Conservation (phyloP, 306 rosid species). For the Calophaca sinica region DNA sequence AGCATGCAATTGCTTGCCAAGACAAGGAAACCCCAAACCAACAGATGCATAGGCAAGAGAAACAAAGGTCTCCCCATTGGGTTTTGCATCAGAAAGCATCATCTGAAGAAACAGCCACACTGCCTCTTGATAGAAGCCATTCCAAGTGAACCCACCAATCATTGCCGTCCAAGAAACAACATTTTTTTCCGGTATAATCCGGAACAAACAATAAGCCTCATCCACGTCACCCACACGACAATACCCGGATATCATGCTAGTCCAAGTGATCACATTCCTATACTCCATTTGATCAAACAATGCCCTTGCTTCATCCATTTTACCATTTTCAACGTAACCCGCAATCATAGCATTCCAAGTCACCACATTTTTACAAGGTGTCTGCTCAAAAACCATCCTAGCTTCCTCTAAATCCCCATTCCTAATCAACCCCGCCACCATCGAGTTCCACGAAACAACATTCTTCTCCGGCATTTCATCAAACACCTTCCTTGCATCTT, state of each 20-base stretch:
- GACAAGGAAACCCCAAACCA: conserved; percentile 57
- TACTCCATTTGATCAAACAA: conserved; percentile 67
- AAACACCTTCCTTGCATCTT: conserved; percentile 64
- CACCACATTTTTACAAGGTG: conserved; percentile 54
- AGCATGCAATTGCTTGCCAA: conserved; percentile 77
- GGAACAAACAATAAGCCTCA: conserved; percentile 62
- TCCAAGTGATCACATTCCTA: conserved; percentile 77
- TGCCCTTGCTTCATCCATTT: conserved; percentile 68
- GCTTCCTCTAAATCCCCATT: conserved; percentile 70
- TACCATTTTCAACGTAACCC: conserved; percentile 59
- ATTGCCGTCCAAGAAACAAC: conserved; percentile 86
- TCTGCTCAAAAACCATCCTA: conserved; percentile 55
- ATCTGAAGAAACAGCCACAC: conserved; percentile 62
- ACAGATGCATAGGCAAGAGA: conserved; percentile 81
- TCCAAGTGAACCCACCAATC: conserved; percentile 82
- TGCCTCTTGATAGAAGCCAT: conserved; percentile 64
- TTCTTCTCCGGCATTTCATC: conserved; percentile 78
- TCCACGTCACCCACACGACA: conserved; percentile 66
- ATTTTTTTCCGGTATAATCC: conserved; percentile 68
- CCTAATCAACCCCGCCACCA: conserved; percentile 63
- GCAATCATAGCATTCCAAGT: conserved; percentile 77
- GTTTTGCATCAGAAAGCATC: conserved; percentile 47
- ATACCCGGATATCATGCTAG: conserved; percentile 77
- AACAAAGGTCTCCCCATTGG: conserved; percentile 71
- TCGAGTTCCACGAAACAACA: conserved; percentile 72